Conservation (phyloP, 805 yeast species). For the Blastobotrys terrestris region DNA sequence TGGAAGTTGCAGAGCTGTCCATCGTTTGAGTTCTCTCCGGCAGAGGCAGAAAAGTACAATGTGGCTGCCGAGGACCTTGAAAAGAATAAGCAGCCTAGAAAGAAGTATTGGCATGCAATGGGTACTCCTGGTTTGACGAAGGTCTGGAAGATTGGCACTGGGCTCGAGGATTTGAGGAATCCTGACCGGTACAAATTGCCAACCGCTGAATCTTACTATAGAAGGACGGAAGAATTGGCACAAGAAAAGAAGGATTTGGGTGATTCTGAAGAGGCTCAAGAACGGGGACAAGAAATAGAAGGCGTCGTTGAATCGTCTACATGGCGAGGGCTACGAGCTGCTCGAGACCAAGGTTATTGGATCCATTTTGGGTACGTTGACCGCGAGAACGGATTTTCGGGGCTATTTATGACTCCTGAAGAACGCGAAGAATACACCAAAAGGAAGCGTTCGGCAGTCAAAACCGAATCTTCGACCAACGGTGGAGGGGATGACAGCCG, state of each 20-base stretch:
- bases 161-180: conserved; percentile 31
- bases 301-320: conserved; percentile 21
- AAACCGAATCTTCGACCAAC: not conserved
- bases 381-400: conserved; percentile 34
- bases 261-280: conserved; percentile 14
- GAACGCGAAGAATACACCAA: not conserved
- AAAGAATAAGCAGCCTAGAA: conserved; percentile 14
- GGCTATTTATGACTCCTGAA: conserved; percentile 29
- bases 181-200: conserved; percentile 20
- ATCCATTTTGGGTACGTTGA: conserved; percentile 34
- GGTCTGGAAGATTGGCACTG: conserved; percentile 38
- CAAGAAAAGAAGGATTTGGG: conserved; percentile 4
- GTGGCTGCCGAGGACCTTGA: conserved; percentile 10
- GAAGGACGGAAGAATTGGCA: conserved; percentile 8
- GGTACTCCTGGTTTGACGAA: conserved; percentile 29
- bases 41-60: conserved; percentile 2
- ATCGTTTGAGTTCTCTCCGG: conserved; percentile 21
- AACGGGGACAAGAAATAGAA: conserved; percentile 1
- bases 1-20: conserved; percentile 31
- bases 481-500: conserved; percentile 1
- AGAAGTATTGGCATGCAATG: conserved; percentile 26
- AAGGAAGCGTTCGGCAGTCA: conserved; percentile 3
- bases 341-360: conserved; percentile 33
- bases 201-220: conserved; percentile 18
- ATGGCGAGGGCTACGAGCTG: conserved; percentile 42